A percentile compares a stretch with the other conserved stretches of the same genome.
These are phyloP conservation scores for Hericium alpestre DNA, from an alignment of 768 basidiomycete genomes.

Conservation along the genomic window DNA sequence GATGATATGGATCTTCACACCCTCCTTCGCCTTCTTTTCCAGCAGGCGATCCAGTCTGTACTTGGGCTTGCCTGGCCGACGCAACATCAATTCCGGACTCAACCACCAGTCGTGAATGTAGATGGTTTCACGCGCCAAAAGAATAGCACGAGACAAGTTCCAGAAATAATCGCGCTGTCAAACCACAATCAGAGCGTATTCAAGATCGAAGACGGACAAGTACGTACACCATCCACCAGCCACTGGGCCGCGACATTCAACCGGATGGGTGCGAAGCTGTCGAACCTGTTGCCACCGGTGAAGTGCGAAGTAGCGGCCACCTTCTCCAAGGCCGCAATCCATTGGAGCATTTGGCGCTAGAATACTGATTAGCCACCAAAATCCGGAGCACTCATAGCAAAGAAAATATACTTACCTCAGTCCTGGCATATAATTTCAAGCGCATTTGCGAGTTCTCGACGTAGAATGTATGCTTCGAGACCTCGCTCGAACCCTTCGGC, in stretches of 20 bases:
- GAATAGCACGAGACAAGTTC: slow-evolving; percentile 87
- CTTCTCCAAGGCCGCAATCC: slow-evolving; percentile 84
- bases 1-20: slow-evolving; percentile 92
- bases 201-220: neutral
- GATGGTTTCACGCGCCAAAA: slow-evolving; percentile 77
- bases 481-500: slow-evolving; percentile 41
- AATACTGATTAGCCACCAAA: neutral
- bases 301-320: slow-evolving; percentile 71
- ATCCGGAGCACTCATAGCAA: neutral
- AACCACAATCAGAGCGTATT: slow-evolving; percentile 1
- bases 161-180: slow-evolving; percentile 91
- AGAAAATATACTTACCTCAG: slow-evolving; percentile 56
- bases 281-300: slow-evolving; percentile 75
- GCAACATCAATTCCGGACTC: slow-evolving; percentile 77
- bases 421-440: slow-evolving; percentile 78
- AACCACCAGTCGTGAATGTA: slow-evolving; percentile 99
- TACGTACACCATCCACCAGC: slow-evolving; percentile 89
- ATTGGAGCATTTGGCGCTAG: slow-evolving; percentile 93
- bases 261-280: slow-evolving; percentile 87
- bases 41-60: slow-evolving; percentile 83
- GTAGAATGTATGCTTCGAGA: slow-evolving; percentile 91
- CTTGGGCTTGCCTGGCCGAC: slow-evolving; percentile 73
- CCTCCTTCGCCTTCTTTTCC: slow-evolving; percentile 86
- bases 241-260: slow-evolving; percentile 92
- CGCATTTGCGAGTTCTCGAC: slow-evolving; percentile 85